phyloP scores from a whole-genome alignment of 2,329 filamentous ascomycete species.

The Clonostachys chloroleuca region DNA sequence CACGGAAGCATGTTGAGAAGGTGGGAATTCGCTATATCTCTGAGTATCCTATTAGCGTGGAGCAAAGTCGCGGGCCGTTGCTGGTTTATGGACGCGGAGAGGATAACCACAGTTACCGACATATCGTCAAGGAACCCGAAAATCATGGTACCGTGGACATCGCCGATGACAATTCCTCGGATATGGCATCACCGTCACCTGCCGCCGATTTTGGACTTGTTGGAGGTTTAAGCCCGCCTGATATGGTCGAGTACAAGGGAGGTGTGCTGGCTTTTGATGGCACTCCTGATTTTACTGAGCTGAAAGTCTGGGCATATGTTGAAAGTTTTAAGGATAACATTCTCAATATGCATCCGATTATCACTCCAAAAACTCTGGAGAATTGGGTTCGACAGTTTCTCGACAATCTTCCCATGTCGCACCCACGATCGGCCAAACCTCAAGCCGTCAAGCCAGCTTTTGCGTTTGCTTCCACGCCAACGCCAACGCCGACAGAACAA shows the following conservation, averaged over 20 bases:
- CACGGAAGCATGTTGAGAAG: slow-evolving; percentile 41
- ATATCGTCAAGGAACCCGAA: slow-evolving; percentile 29
- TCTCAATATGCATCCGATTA: slow-evolving; percentile 61
- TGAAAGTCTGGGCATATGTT: slow-evolving; percentile 48
- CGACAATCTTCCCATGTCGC: slow-evolving; percentile 33
- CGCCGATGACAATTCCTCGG: slow-evolving; percentile 39
- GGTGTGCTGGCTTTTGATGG: slow-evolving; percentile 35
- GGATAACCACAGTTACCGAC: slow-evolving; percentile 56
- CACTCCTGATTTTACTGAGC: slow-evolving; percentile 48
- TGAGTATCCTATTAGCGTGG: slow-evolving; percentile 72
- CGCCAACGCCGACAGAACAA: slow-evolving; percentile 13
- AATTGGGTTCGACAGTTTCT: slow-evolving; percentile 50
- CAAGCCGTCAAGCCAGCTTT: slow-evolving; percentile 22
- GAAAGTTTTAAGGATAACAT: slow-evolving; percentile 56
- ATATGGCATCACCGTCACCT: slow-evolving; percentile 48
- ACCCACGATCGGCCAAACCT: slow-evolving; percentile 14
- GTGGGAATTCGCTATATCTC: slow-evolving; percentile 52
- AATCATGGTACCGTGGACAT: slow-evolving; percentile 30
- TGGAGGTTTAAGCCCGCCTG: slow-evolving; percentile 41
- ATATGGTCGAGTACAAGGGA: slow-evolving; percentile 30
- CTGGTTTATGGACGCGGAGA: slow-evolving; percentile 77
- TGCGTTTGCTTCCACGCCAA: slow-evolving; percentile 18
- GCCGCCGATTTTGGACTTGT: slow-evolving; percentile 56
- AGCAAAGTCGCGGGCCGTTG: slow-evolving; percentile 69
- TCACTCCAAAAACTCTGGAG: slow-evolving; percentile 47